phyloP scores from a whole-genome alignment of 768 basidiomycete species.

The Leccinum incarnatum region DNA sequence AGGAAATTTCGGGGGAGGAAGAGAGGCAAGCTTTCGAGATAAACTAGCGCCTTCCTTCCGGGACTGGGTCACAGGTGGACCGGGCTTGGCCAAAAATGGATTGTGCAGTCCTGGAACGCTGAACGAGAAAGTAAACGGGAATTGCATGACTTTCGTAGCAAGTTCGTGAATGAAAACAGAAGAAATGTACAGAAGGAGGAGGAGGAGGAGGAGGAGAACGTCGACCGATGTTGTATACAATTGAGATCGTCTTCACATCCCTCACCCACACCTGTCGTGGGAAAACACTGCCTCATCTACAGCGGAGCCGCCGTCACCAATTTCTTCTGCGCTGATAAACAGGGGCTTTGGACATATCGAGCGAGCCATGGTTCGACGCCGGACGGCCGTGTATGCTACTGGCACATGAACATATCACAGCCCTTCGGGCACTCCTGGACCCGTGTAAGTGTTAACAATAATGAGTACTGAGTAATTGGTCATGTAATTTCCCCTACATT shows the following conservation, averaged over 20 bases:
- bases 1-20: conserved; percentile 17
- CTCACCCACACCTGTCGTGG: not conserved
- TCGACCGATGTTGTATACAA: not conserved
- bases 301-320: too few relatives aligned
- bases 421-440: too few relatives aligned
- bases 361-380: too few relatives aligned
- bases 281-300: conserved; percentile 7
- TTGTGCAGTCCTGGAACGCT: conserved; percentile 63
- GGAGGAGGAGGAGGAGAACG: too few relatives aligned
- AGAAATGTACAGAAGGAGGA: not conserved
- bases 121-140: conserved; percentile 73
- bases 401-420: too few relatives aligned
- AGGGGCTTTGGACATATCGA: too few relatives aligned
- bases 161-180: conserved; percentile 19
- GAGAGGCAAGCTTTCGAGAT: conserved; percentile 19
- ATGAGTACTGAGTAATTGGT: too few relatives aligned
- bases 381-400: too few relatives aligned
- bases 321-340: too few relatives aligned
- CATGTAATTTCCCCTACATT: too few relatives aligned
- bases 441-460: too few relatives aligned
- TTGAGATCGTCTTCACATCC: not conserved
- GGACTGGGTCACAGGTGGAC: conserved; percentile 17
- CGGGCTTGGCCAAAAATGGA: conserved; percentile 48
- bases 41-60: conserved; percentile 27
- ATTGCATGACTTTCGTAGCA: conserved; percentile 41